A percentile compares a stretch with the other conserved stretches of the same genome.
Evolutionary conservation across 1,139 yeast genomes (phyloP).

Genomic region (Komagataea norvegica): DNA sequence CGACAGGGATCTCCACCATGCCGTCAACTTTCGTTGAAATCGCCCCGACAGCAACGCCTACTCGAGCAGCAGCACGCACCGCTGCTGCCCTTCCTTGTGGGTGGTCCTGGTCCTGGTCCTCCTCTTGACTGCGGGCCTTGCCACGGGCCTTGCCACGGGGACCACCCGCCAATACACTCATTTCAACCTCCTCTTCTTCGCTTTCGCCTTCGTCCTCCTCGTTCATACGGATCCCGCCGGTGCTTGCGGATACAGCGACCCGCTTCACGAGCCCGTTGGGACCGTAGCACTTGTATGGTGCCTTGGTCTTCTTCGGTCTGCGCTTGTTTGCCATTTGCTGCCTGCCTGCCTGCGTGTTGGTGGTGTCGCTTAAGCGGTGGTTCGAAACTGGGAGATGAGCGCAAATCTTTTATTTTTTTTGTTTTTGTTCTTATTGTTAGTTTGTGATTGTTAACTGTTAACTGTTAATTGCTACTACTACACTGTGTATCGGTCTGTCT

Average conservation of each 20-base stretch:
- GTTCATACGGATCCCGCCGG: conserved; percentile 3
- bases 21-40: conserved; percentile 11
- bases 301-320: conserved; percentile 74
- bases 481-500: no score
- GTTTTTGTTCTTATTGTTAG: no score
- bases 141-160: conserved; percentile 3
- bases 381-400: no score
- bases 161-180: conserved; percentile 14
- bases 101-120: no score
- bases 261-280: conserved; percentile 47
- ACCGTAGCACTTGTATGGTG: conserved; percentile 73
- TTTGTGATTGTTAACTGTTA: no score
- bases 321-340: conserved; percentile 70
- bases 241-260: conserved; percentile 1
- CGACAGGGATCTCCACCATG: conserved; percentile 10
- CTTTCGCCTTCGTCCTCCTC: conserved; percentile 36
- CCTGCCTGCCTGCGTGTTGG: not conserved
- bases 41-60: not conserved
- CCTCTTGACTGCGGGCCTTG: no score
- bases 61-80: not conserved
- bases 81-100: conserved; percentile 2
- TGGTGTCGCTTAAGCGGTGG: not conserved
- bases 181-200: conserved; percentile 27
- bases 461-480: no score
- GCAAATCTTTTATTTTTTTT: no score